Evolutionary conservation across 345 rosid species (phyloP).

Genomic region (Sisymbrium irio): DNA sequence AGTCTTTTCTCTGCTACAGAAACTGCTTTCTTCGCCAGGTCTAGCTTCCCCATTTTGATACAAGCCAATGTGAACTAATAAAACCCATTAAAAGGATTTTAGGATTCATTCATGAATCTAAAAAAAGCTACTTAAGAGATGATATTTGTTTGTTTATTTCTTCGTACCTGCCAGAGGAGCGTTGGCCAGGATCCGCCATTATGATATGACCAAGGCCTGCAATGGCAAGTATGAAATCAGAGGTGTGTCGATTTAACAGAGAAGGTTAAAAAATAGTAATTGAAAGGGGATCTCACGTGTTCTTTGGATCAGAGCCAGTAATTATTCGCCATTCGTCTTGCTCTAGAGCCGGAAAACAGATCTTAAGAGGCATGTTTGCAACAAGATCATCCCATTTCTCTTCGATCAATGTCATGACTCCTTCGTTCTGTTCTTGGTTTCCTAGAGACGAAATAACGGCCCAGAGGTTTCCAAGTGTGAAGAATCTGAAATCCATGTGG

Average conservation of each 20-base stretch:
- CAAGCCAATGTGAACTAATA: constrained; percentile 88
- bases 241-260: not conserved
- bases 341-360: constrained; percentile 88
- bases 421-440: constrained; percentile 67
- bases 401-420: constrained; percentile 68
- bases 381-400: constrained; percentile 93
- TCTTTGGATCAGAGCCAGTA: constrained; percentile 98
- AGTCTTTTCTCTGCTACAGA: constrained; percentile 71
- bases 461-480: constrained; percentile 96
- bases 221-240: constrained; percentile 12
- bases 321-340: constrained; percentile 90
- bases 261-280: not conserved
- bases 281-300: constrained; percentile 59
- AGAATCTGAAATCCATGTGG: constrained; percentile 98
- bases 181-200: constrained; percentile 99
- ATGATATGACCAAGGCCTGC: constrained; percentile 98
- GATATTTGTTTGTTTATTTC: not conserved
- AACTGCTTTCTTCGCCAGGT: constrained; percentile 70
- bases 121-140: not conserved
- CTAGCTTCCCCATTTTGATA: constrained; percentile 81
- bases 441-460: constrained; percentile 71
- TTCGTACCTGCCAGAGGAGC: constrained; percentile 81
- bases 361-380: constrained; percentile 93
- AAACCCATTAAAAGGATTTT: not conserved
- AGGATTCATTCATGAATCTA: not conserved